Base-by-base conservation (phyloP, 2,329 filamentous ascomycete genomes). In the Rutstroemia sp. region DNA sequence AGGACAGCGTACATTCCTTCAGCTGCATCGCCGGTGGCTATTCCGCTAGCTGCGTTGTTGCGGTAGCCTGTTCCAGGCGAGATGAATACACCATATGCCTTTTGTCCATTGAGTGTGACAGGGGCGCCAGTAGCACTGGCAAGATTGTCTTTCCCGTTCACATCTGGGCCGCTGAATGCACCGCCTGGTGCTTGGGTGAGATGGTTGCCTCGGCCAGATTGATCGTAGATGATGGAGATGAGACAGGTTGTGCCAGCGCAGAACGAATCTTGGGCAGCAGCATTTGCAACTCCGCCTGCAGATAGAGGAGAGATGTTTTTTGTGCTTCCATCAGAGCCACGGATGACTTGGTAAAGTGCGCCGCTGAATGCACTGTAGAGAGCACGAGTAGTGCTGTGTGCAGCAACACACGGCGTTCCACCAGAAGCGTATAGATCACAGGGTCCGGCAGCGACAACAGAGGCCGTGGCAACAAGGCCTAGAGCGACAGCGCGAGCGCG, bases 321-420 rank as follows among this genome's bases (percentile, higher is more conserved):
- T 64, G 66, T 73, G 67, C 58, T 70, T 57, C 25, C 67, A 21
- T 74, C 72, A 7, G 80, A 84, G 51, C 71, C 76, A 48, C 83
- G 81, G 54, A 73, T 73, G 2, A 86, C 75, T 61, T 86, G 80
- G 67, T 86, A 86, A 1, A 86, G 76, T 0, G 78, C 49, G 4
- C 79, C 78, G 7, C 52, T 72, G 70, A 71, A 86, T 51, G 73
- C 63, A 61, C 69, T 75, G 69, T 84, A 86, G 5, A 86, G 68
- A n/a, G 82, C 80, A 4, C 83, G 78, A 56, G 82, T 86, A n/a
- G 81, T 85, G 66, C 79, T 79, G 65, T 86, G 82, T 0, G 83
- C 83, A 0, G 83, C 82, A 12, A 86, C 71, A 62, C 83, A 86
- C n/a, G 82, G 80, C 0, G 80, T 84, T 52, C 75, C 75, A 0